phyloP scores from a whole-genome alignment of 1,284 basidiomycete genomes.

The Heliocybe sulcata region DNA sequence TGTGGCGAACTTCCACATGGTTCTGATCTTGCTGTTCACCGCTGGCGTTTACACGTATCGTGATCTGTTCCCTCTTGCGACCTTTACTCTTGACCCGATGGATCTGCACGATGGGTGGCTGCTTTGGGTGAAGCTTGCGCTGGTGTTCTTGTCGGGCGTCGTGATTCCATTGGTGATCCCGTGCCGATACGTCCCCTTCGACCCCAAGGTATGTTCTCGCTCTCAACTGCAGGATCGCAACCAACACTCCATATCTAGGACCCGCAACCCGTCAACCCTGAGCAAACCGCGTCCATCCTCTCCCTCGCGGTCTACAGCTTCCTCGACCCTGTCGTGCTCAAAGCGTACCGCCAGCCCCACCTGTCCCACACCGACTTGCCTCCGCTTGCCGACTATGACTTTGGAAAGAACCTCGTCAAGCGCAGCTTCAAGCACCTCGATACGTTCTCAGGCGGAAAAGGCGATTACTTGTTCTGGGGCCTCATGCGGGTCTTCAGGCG shows the following conservation, averaged over 20 bases:
- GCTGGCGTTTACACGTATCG: conserved; percentile 40
- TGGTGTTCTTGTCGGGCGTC: conserved; percentile 32
- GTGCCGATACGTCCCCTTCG: conserved; percentile 33
- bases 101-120: conserved; percentile 30
- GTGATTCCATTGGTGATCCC: conserved; percentile 41
- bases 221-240: neutral
- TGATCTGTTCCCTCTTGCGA: conserved; percentile 42
- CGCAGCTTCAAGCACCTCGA: conserved; percentile 26
- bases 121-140: conserved; percentile 27
- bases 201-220: conserved; percentile 22
- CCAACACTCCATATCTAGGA: neutral
- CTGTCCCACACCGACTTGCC: conserved; percentile 28
- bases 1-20: conserved; percentile 17
- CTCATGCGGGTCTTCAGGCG: conserved; percentile 18
- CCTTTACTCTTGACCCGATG: conserved; percentile 28
- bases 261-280: conserved; percentile 17
- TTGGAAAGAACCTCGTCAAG: conserved; percentile 29
- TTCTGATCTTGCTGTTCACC: conserved; percentile 28
- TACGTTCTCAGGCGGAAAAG: conserved; percentile 16
- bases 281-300: conserved; percentile 27
- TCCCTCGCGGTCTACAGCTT: conserved; percentile 18
- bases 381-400: conserved; percentile 40
- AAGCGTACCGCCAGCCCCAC: conserved; percentile 20
- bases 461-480: conserved; percentile 19
- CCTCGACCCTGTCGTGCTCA: conserved; percentile 23